A percentile compares a stretch with the other conserved stretches of the same genome.
Conservation (phyloP, 805 yeast genomes). For the Scheffersomyces coipomensis region DNA sequence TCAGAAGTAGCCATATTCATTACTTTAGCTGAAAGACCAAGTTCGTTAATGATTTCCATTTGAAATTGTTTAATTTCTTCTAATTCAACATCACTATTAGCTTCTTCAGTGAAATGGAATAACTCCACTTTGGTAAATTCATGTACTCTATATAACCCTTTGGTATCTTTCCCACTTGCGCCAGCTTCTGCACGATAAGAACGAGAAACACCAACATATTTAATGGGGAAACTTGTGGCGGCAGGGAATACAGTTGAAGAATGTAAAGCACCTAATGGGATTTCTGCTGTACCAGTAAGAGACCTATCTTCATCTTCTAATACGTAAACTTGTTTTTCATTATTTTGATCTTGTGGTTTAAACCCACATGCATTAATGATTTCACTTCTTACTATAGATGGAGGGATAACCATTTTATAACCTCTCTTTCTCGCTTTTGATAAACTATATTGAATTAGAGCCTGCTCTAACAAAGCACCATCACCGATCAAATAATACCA, state of each 20-base stretch:
- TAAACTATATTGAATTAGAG: constrained; percentile 77
- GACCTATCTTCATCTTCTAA: constrained; percentile 56
- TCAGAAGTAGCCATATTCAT: constrained; percentile 88
- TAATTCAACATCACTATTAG: constrained; percentile 48
- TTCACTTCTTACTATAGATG: constrained; percentile 78
- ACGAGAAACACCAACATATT: constrained; percentile 77
- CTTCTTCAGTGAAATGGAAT: constrained; percentile 65
- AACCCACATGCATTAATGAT: constrained; percentile 89
- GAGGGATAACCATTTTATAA: constrained; percentile 74
- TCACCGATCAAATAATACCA: constrained; percentile 85
- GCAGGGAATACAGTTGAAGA: constrained; percentile 48
- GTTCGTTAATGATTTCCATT: constrained; percentile 53
- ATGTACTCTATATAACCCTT: constrained; percentile 91
- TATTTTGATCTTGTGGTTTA: constrained; percentile 84
- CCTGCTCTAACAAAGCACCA: constrained; percentile 88
- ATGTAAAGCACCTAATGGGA: constrained; percentile 81
- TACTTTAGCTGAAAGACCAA: constrained; percentile 80
- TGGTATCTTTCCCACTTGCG: constrained; percentile 88
- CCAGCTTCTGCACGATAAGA: constrained; percentile 97
- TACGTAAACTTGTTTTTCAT: constrained; percentile 81
- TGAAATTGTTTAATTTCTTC: constrained; percentile 66
- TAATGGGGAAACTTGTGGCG: constrained; percentile 46
- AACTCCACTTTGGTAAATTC: constrained; percentile 95
- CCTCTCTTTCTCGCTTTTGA: constrained; percentile 64
- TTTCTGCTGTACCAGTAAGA: constrained; percentile 93